Conservation (phyloP, 805 yeast genomes). For the Saccharomyces eubayanus region DNA sequence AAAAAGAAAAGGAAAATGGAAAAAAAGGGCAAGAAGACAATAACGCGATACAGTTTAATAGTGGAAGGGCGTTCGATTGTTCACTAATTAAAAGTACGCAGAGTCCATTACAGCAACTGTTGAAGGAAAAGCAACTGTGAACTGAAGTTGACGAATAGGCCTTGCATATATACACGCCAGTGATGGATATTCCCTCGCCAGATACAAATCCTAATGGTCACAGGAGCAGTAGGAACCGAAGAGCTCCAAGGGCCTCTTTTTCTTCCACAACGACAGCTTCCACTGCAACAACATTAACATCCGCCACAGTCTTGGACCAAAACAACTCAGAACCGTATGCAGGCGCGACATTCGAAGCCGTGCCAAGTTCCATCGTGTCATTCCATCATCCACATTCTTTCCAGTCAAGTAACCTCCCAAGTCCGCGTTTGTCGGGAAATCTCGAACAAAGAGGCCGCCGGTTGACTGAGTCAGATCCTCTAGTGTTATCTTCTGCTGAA, state of each 20-base stretch:
- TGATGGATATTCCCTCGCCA: not conserved
- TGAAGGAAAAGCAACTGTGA: not conserved
- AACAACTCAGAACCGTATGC: conserved; percentile 65
- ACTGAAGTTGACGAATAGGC: not conserved
- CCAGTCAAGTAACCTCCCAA: conserved; percentile 21
- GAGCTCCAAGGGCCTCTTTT: conserved; percentile 17
- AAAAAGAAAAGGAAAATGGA: not conserved
- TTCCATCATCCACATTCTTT: conserved; percentile 64
- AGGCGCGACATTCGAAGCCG: conserved; percentile 67
- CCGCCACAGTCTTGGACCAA: conserved; percentile 37
- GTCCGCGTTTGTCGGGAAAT: conserved; percentile 6
- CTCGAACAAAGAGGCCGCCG: conserved; percentile 22
- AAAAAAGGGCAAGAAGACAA: not conserved
- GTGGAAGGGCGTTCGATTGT: not conserved
- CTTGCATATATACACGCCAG: not conserved
- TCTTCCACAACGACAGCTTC: conserved; percentile 31
- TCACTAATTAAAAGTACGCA: not conserved
- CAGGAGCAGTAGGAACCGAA: not conserved
- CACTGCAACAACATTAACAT: conserved; percentile 25
- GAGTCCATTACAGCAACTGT: not conserved
- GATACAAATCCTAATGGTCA: not conserved
- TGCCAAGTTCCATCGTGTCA: conserved; percentile 71
- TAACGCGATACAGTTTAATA: not conserved
- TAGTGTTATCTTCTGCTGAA: conserved; percentile 29
- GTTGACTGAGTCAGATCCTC: conserved; percentile 17